Conservation (phyloP, 2,329 filamentous ascomycete species). For the Cordyceps fumosorosea region DNA sequence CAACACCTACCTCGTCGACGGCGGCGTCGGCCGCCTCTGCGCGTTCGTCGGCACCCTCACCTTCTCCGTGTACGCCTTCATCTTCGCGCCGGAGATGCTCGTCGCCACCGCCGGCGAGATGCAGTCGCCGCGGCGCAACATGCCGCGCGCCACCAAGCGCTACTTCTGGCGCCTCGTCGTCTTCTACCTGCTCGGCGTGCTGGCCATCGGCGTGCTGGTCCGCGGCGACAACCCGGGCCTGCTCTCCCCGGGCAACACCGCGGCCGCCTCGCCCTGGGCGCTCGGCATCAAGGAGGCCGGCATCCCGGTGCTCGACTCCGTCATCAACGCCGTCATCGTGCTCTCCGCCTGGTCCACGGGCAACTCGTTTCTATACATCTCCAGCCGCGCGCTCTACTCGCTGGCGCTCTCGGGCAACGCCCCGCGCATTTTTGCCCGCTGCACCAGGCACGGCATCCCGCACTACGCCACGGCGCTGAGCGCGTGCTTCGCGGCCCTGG, state of each 20-base stretch:
- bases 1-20: slow-evolving; percentile 28
- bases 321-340: slow-evolving; percentile 50
- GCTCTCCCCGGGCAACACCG: slow-evolving; percentile 24
- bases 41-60: slow-evolving; percentile 34
- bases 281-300: slow-evolving; percentile 42
- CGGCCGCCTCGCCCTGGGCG: slow-evolving; percentile 47
- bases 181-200: slow-evolving; percentile 21
- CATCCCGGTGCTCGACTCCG: slow-evolving; percentile 35
- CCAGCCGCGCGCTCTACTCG: slow-evolving; percentile 38
- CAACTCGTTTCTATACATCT: slow-evolving; percentile 46
- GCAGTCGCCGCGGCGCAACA: slow-evolving; percentile 24
- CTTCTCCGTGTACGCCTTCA: slow-evolving; percentile 17
- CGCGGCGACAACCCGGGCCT: slow-evolving; percentile 26
- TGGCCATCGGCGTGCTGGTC: slow-evolving; percentile 25
- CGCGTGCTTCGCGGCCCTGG: slow-evolving; percentile 44
- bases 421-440: slow-evolving; percentile 30
- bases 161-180: slow-evolving; percentile 24
- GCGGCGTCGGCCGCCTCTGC: slow-evolving; percentile 47
- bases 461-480: slow-evolving; percentile 18
- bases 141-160: slow-evolving; percentile 25
- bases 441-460: slow-evolving; percentile 20
- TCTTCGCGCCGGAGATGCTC: slow-evolving; percentile 23
- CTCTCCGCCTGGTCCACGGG: slow-evolving; percentile 51
- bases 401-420: slow-evolving; percentile 34
- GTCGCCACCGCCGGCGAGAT: slow-evolving; percentile 27